These are phyloP conservation scores for Phalaenopsis equestris DNA, from an alignment of 106 monocot species.

Conservation along the genomic window DNA sequence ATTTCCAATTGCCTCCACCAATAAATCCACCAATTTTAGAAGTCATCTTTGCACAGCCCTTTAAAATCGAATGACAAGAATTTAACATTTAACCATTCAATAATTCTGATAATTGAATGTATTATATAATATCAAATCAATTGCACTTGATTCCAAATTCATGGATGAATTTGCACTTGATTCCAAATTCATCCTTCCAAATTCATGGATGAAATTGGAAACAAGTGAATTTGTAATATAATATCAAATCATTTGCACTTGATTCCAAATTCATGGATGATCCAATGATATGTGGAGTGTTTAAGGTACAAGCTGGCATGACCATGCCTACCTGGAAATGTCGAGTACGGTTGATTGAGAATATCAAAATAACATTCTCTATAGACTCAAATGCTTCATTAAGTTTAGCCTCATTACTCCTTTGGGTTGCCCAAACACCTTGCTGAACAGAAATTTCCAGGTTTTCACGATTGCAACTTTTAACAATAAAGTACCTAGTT, in stretches of 20 bases:
- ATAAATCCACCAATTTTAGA: slow-evolving; percentile 96
- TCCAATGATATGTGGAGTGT: not conserved
- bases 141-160: not conserved
- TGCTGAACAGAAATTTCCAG: slow-evolving; percentile 99
- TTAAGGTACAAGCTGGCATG: slow-evolving; percentile 4
- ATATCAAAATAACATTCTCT: slow-evolving; percentile 96
- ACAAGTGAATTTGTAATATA: not conserved
- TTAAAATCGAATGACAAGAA: slow-evolving; percentile 6
- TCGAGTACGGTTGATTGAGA: slow-evolving; percentile 94
- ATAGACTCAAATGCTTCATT: slow-evolving; percentile 98
- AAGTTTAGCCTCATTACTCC: slow-evolving; percentile 96
- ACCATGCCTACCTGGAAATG: slow-evolving; percentile 78
- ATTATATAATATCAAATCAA: not conserved
- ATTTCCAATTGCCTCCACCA: slow-evolving; percentile 99
- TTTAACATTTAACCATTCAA: not conserved
- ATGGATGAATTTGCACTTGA: not conserved
- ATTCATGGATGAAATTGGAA: not conserved
- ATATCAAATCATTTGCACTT: not conserved
- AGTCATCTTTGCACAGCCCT: slow-evolving; percentile 99
- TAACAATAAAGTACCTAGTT: slow-evolving; percentile 99
- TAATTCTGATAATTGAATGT: not conserved
- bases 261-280: not conserved
- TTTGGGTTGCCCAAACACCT: slow-evolving; percentile 99
- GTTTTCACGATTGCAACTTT: slow-evolving; percentile 99
- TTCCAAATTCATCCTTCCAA: not conserved